Conservation (phyloP, 139 green algal species). For the Parachlorella kessleri region DNA sequence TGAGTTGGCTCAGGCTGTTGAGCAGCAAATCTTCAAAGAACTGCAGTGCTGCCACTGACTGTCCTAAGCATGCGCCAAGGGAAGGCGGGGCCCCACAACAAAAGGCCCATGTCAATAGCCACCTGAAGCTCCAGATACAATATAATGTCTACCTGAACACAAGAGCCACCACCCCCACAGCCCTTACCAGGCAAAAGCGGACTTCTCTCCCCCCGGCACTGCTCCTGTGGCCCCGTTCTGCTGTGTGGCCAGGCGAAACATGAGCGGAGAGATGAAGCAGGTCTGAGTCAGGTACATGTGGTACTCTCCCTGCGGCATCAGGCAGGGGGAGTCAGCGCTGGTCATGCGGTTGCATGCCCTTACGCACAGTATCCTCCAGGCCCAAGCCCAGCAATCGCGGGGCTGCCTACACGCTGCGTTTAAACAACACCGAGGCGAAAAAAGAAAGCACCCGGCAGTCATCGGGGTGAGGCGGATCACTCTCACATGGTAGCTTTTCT, state of each 20-base stretch:
- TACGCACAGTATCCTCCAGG: too few species aligned
- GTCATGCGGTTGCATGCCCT: too few species aligned
- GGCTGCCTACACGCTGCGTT: too few species aligned
- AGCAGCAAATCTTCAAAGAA: too few species aligned
- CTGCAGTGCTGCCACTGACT: neutral
- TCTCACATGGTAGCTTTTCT: too few species aligned
- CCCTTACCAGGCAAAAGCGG: slow-evolving; percentile 45
- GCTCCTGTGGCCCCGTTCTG: slow-evolving; percentile 38
- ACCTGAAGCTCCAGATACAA: neutral
- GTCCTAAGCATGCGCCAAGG: neutral
- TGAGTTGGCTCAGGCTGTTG: too few species aligned
- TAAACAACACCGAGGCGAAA: too few species aligned
- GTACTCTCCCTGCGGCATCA: slow-evolving; percentile 26
- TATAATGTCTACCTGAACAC: neutral
- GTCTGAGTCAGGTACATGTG: slow-evolving; percentile 32
- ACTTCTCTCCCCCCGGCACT: slow-evolving; percentile 51
- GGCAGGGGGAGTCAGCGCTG: too few species aligned
- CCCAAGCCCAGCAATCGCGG: too few species aligned
- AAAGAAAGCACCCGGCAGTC: neutral
- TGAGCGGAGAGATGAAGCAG: slow-evolving; percentile 41
- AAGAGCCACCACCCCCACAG: neutral
- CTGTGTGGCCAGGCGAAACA: slow-evolving; percentile 42
- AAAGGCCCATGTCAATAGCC: neutral
- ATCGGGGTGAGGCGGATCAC: too few species aligned
- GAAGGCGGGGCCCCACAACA: neutral